Percentiles rank a stretch among this genome's conserved stretches.
These are phyloP conservation scores for Paramecium octaurelia DNA, from an alignment of 73 alveolate genomes.

Conservation along the genomic window DNA sequence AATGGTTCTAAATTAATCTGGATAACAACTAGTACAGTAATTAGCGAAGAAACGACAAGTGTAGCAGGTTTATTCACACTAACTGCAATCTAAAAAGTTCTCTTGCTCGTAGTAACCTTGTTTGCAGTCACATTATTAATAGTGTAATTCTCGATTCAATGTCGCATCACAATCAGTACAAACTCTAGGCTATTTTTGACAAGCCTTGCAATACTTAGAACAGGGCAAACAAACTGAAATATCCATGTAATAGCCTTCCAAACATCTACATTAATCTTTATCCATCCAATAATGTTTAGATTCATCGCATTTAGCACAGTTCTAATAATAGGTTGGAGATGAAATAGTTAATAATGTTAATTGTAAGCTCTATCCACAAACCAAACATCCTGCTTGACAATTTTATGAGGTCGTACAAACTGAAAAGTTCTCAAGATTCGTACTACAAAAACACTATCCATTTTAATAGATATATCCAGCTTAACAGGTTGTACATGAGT, in stretches of 20 bases:
- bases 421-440: background rate
- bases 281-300: background rate
- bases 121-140: background rate
- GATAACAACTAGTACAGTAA: conserved; percentile 17
- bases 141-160: background rate
- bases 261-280: background rate
- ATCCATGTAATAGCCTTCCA: background rate
- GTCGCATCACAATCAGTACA: background rate
- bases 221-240: background rate
- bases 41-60: background rate
- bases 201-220: background rate
- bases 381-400: background rate
- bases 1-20: background rate
- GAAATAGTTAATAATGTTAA: background rate
- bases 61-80: background rate
- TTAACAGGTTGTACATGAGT: background rate
- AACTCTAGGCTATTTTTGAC: background rate
- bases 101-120: background rate
- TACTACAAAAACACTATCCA: background rate
- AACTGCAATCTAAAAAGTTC: background rate
- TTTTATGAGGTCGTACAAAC: background rate
- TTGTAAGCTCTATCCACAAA: background rate
- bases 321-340: background rate
- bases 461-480: background rate
- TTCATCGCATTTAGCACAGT: background rate